Evolutionary conservation across 306 rosid species (phyloP).

Genomic region (Crataegus laevigata): DNA sequence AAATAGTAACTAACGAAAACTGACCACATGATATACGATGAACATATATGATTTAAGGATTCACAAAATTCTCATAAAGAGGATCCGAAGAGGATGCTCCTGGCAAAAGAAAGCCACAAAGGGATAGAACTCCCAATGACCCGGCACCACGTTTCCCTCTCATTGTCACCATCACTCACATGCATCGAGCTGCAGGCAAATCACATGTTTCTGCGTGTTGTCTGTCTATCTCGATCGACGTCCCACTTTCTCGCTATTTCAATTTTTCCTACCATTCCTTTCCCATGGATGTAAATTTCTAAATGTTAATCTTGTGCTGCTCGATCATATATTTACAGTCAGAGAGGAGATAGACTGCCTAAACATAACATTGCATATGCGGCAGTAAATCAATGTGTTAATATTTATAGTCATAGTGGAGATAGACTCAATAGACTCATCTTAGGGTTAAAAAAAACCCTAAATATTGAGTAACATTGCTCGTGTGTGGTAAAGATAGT

Average conservation of each 20-base stretch:
- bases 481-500: neutral
- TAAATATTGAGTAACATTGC: neutral
- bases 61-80: fast-evolving
- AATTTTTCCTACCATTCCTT: neutral
- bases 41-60: no score
- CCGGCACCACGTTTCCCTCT: constrained; percentile 23
- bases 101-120: constrained; percentile 4
- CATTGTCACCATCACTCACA: constrained; percentile 22
- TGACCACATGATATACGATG: fast-evolving
- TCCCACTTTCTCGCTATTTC: neutral
- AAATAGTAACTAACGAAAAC: fast-evolving
- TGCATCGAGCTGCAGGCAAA: constrained; percentile 20
- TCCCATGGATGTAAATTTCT: neutral
- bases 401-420: no score
- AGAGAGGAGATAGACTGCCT: neutral
- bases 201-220: constrained; percentile 21
- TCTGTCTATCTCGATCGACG: neutral
- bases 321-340: neutral
- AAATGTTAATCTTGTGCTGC: neutral
- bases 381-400: neutral
- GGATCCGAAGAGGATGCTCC: no score
- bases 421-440: neutral
- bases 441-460: neutral
- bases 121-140: constrained; percentile 9
- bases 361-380: neutral